Evolutionary conservation across 2,329 filamentous ascomycete species (phyloP).

Genomic region (Botrytis squamosa): DNA sequence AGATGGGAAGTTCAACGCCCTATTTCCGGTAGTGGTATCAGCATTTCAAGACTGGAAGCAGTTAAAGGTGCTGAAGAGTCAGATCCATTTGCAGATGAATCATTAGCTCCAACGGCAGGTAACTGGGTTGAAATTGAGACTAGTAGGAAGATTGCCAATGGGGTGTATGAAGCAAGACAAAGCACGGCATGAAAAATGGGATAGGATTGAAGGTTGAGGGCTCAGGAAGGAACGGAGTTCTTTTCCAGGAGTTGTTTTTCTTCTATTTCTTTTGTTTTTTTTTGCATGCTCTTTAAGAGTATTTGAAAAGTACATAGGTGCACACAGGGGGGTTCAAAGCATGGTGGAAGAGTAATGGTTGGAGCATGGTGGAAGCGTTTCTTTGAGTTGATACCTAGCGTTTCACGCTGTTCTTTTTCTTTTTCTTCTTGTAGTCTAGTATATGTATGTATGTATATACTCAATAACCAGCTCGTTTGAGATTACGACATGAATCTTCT

Average conservation of each 20-base stretch:
- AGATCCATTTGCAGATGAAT: constrained; percentile 68
- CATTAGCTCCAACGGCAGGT: constrained; percentile 39
- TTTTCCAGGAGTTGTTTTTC: neutral
- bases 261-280: neutral
- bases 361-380: neutral
- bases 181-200: neutral
- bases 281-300: neutral
- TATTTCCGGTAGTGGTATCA: constrained; percentile 61
- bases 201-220: neutral
- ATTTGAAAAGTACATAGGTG: constrained; percentile 1
- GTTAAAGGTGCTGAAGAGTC: constrained; percentile 52
- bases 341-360: constrained; percentile 14
- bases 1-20: constrained; percentile 66
- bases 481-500: neutral
- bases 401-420: constrained; percentile 2
- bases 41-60: constrained; percentile 56
- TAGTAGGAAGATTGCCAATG: constrained; percentile 67
- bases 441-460: neutral
- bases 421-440: neutral
- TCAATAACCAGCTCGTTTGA: neutral
- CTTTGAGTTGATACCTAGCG: constrained; percentile 17
- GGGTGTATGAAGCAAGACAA: constrained; percentile 61
- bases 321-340: neutral
- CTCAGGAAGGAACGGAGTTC: neutral
- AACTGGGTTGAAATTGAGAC: constrained; percentile 67